Base-by-base conservation (phyloP, 2,329 filamentous ascomycete species). In the Alternaria brassicicola region DNA sequence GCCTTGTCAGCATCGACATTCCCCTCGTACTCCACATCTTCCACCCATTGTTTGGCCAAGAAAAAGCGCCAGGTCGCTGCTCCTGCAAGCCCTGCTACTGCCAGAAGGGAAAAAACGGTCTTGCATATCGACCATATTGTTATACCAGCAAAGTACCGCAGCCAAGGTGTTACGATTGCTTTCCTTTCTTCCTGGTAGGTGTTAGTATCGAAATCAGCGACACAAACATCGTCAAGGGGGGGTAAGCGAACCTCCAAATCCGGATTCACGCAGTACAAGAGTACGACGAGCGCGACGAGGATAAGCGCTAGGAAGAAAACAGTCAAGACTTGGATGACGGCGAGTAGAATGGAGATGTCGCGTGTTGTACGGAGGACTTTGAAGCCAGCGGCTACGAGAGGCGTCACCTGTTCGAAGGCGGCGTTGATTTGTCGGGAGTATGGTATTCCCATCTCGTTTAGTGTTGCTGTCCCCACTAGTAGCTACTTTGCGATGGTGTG, bases 351-450 rank as follows among this genome's bases (percentile, higher is more conserved):
- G 1, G 80, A 79, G 47, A 84, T 83, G 63, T 84, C 81, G 57
- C 80, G 80, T 8, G 79, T 83, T 0, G 82, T 84, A 55, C 78
- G 75, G 2, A 84, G 74, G 25, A 84, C 79, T 62, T 82, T 73
- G 72, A 80, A 84, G 23, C 79, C 81, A 0, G 78, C 78, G 1
- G 79, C 80, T 3, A 84, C 82, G 4, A 85, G 79, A 0, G 83
- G 82, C 0, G 81, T 83, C 26, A 85, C 82, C 72, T 84, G 80
- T 58, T 82, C 79, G 68, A 84, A 83, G 35, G 82, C 82, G 2
- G 79, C 73, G 65, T 83, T 79, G 63, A 84, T 84, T 61, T 84
- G 77, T 64, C 78, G 79, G 13, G 80, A 83, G 72, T 83, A 84
- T 1, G 82, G 83, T 50, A 84, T 79, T 12, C 82, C 82, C 82